Conservation (phyloP, 148 eudicot species). For the Vaccinium myrtillus region DNA sequence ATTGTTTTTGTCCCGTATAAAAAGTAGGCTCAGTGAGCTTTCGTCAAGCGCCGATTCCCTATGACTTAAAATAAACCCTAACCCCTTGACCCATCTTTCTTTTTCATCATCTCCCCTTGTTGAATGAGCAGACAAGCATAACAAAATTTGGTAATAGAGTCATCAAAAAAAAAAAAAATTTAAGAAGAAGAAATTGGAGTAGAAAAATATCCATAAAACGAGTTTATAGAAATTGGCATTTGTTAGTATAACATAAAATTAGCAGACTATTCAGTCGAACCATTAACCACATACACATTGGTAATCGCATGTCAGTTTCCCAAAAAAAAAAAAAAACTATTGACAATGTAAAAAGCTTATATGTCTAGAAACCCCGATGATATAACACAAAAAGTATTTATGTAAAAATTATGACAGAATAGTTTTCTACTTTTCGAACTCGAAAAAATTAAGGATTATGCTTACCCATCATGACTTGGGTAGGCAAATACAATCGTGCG, state of each 20-base stretch:
- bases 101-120: too few species aligned
- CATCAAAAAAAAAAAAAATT: neutral
- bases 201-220: neutral
- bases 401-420: neutral
- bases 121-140: too few species aligned
- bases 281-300: neutral
- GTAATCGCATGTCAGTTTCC: neutral
- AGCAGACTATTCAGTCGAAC: neutral
- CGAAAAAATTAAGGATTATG: neutral
- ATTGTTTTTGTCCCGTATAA: neutral
- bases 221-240: neutral
- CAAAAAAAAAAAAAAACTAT: neutral
- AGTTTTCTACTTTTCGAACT: neutral
- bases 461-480: neutral
- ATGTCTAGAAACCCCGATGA: neutral
- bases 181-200: neutral
- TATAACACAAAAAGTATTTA: neutral
- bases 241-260: neutral
- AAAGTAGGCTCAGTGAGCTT: too few species aligned
- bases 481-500: neutral
- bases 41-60: neutral
- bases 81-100: too few species aligned
- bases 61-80: neutral
- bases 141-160: neutral
- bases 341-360: neutral